Base-by-base conservation (phyloP, 177 flowering plant genomes). In the Vitis hybrid region DNA sequence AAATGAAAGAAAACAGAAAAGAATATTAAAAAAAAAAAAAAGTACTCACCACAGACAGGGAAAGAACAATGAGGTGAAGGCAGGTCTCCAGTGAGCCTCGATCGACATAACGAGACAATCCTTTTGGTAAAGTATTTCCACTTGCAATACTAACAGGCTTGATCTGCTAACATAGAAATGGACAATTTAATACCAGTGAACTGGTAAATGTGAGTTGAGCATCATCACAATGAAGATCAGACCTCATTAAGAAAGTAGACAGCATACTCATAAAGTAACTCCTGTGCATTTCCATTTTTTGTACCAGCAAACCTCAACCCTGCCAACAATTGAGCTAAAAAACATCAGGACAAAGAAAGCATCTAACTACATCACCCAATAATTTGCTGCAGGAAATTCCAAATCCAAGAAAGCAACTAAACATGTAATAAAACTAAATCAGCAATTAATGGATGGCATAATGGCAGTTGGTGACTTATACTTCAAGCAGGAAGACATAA, bases 271-370 rank as follows among this genome's bases (percentile, higher is more conserved):
- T 91, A 86, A 30, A 96, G 89, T 75, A 96, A 76, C 69, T 92
- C 97, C 72, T 91, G 94, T 23, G 89, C 94, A 77, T 92, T 76
- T 52, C 84, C 93, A 86, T 96, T 84, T 82, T 84, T 90, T 34
- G 92, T 82, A 62, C 98, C 99, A 77, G 99, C 98, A 85, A 85
- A 96, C 75, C 89, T 89, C 76, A 96, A 77, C 61, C 98, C 98
- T 96, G 86, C 62, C 74, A 71, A 83, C 1, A 66, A 26, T 6
- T 30, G 57, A 45, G 39, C 2, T 12, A 34, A 66, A 6, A 11
- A 19, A 7, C 3, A 62, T 55, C 13, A 14, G 13, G 14, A 49
- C 58, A 17, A 26, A 72, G 6, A 56, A 70, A 32, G 11, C 13
- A 32, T n/a, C 59, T 23, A 52, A 62, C 12, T 52, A 50, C 8